A percentile compares a stretch with the other conserved stretches of the same genome.
phyloP scores from a whole-genome alignment of 768 basidiomycete species.

The Calocera viscosa region DNA sequence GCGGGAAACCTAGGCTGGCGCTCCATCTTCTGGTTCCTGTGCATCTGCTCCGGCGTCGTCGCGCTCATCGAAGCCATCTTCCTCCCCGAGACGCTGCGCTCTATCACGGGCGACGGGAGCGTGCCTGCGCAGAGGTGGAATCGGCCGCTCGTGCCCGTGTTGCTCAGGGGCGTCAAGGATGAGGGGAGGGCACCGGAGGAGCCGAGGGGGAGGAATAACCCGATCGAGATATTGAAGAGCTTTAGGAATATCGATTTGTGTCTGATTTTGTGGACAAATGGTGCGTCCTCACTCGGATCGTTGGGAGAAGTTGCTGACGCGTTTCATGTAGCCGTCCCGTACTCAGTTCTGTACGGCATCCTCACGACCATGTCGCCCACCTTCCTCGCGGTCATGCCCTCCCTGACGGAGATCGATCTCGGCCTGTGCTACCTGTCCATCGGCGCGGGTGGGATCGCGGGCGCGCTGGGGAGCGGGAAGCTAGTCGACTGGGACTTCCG shows the following conservation, averaged over 20 bases:
- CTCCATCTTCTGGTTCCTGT: constrained; percentile 25
- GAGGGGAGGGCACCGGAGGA: neutral
- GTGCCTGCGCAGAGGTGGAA: constrained; percentile 1
- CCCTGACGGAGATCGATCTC: constrained; percentile 14
- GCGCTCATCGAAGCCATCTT: constrained; percentile 22
- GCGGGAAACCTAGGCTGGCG: constrained; percentile 24
- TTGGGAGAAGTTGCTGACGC: constrained; percentile 24
- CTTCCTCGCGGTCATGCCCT: neutral
- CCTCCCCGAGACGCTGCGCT: constrained; percentile 9
- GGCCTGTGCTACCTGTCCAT: constrained; percentile 14
- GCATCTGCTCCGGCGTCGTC: constrained; percentile 20
- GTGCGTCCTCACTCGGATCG: neutral
- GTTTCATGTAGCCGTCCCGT: constrained; percentile 24
- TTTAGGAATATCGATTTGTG: neutral
- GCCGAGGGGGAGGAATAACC: neutral
- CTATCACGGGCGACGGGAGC: neutral
- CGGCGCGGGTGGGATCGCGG: constrained; percentile 22
- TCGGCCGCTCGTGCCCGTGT: neutral
- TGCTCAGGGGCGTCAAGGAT: neutral
- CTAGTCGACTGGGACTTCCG: constrained; percentile 24
- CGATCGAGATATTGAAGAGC: neutral
- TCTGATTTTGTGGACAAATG: constrained; percentile 20
- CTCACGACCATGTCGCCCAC: constrained; percentile 1
- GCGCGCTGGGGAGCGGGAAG: constrained; percentile 21
- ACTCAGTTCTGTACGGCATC: neutral